Evolutionary conservation across 1,139 yeast species (phyloP), one percentile per base, ranked within the genome.

Genomic region (Candida dubliniensis): DNA sequence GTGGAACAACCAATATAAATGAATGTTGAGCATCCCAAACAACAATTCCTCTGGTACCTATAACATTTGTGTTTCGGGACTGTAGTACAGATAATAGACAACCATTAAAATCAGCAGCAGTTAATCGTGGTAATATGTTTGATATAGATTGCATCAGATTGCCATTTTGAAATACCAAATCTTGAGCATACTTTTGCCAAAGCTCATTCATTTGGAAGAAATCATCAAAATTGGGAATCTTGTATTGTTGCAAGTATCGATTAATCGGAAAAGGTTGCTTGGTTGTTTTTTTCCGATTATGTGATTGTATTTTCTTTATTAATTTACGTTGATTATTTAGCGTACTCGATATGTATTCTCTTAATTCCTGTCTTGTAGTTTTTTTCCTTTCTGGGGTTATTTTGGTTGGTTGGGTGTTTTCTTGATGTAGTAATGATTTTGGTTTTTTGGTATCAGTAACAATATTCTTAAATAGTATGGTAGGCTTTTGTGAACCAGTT

Each of bases 51-150:
- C 73, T 55, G 13, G 77, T 55, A 0, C 96, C 96, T 5, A 84
- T 75, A 44, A 80, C 58, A 40, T 80, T 76, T 2, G 74, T 69
- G 55, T 87, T 87, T 14, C 69, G 65, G 10, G 90, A 75, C 38
- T 80, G 76, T 1, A 73, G 57, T 0, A 91, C 93, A 12, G 74
- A 71, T 18, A 91, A 49, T 35, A 68, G 60, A 14, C 96, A 81
- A 2, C 99, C 98, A 54, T 86, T 87, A 62, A 77, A 87, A 57
- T 93, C 99, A 1, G 96, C 93, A 50, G 84, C 76, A 0, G 93
- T 77, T 31, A 91, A 64, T 55, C 84, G 84, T 4, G 81, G 70
- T 18, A 84, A 61, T 0, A 69, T 48, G 7, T 54, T 55, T 1
- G 71, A 69, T 45, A 29, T 51, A 56, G 10, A 24, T 29, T 34